A percentile compares a stretch with the other conserved stretches of the same genome.
These are phyloP conservation scores for Umbelopsis sp. DNA, from an alignment of 192 early-diverging fungal genomes.

Conservation along the genomic window DNA sequence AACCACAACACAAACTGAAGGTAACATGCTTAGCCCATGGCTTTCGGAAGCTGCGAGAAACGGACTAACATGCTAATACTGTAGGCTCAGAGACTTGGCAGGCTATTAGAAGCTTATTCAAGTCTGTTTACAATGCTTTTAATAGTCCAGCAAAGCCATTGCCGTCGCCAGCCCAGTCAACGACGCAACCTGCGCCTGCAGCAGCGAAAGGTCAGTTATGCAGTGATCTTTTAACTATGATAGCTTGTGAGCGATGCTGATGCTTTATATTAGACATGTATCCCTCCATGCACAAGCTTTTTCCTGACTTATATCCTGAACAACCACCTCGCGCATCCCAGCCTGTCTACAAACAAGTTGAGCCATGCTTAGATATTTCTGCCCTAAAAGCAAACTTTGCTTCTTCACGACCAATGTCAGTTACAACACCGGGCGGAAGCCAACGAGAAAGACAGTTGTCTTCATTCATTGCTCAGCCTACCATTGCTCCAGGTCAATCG, in stretches of 20 bases:
- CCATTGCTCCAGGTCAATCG: not conserved
- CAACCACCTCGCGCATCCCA: not conserved
- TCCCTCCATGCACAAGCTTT: conserved; percentile 10
- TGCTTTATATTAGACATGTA: not conserved
- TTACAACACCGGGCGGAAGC: not conserved
- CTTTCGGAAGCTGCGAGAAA: not conserved
- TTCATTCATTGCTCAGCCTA: conserved; percentile 1
- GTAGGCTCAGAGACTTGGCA: conserved; percentile 9
- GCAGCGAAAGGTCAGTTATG: not conserved
- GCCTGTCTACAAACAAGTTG: conserved; percentile 2
- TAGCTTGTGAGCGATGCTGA: not conserved
- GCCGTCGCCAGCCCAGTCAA: not conserved
- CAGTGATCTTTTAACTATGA: not conserved
- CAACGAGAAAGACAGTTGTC: not conserved
- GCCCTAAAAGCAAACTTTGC: not conserved
- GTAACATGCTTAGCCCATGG: not conserved
- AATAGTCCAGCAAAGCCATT: not conserved
- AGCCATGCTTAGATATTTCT: conserved; percentile 16
- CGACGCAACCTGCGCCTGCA: not conserved
- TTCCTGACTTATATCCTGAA: conserved; percentile 10
- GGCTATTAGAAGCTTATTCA: not conserved
- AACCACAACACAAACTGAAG: not conserved
- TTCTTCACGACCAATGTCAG: not conserved
- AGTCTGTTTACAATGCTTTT: not conserved
- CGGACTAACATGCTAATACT: not conserved